Base-by-base conservation (phyloP, 805 yeast species). In the Candida silvicultrix region DNA sequence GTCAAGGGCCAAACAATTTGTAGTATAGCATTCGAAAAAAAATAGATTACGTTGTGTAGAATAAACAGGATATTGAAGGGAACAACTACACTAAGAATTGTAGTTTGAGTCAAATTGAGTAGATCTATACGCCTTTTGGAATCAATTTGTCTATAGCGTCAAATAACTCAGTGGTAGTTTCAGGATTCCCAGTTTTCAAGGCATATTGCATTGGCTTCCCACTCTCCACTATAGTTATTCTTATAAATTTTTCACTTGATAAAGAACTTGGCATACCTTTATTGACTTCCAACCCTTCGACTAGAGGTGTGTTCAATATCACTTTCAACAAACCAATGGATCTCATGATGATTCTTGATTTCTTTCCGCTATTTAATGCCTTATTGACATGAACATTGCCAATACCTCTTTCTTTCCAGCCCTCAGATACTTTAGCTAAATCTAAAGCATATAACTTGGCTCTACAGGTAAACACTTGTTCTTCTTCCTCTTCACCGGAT, bases 371-470 rank as follows among this genome's bases (percentile, higher is more conserved):
- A 6, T 46, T 49, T 28, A 49, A 50, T 43, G 63, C 58, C 40
- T 66, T 64, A 64, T 94, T 92, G 22, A 94, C 75, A 60, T 88
- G 96, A n/a, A 94, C 67, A 5, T 79, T 75, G 2, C 99, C 99
- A 38, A 85, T 73, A 21, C 99, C 99, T 58, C 94, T 79, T 65
- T 94, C 99, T 62, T 88, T 94, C 99, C 99, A 94, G 2, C 97
- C 97, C 16, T 75, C 80, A 9, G 75, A 62, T 4, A 85, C 71
- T 34, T 80, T 75, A 0, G 82, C 68, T 28, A 90, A 68, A 56
- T 86, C 85, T 54, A 88, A 67, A 28, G 78, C 81, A 60, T 90
- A 94, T 23, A 94, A 68, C 59, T 90, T 88, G 4, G 95, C 88
- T 41, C 84, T 81, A 35, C 85, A 75, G 39, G 79, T 78, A 62